These are phyloP conservation scores for Penicillium frequentans DNA, from an alignment of 2,329 filamentous ascomycete genomes.

Conservation along the genomic window DNA sequence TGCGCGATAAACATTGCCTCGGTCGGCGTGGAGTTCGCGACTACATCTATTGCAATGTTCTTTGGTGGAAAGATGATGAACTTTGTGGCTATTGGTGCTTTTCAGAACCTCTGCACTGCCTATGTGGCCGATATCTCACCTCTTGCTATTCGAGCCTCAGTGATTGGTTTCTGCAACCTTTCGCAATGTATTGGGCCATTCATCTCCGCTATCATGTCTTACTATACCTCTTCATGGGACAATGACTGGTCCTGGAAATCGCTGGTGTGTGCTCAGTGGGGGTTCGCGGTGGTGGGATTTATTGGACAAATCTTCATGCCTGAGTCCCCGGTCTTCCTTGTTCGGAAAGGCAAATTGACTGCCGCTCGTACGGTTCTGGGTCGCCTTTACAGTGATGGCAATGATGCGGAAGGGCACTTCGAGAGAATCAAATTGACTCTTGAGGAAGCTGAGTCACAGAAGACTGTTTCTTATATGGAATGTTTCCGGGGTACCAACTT, in stretches of 20 bases:
- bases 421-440: constrained; percentile 2
- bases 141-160: background rate
- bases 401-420: constrained; percentile 4
- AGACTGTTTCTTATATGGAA: background rate
- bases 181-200: constrained; percentile 4
- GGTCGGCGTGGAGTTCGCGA: background rate
- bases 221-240: constrained; percentile 1
- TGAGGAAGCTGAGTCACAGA: constrained; percentile 1
- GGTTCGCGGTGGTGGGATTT: background rate
- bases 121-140: constrained; percentile 3
- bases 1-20: background rate
- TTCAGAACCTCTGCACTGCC: constrained; percentile 2
- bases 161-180: constrained; percentile 3
- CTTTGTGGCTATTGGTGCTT: constrained; percentile 2
- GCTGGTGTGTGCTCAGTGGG: constrained; percentile 2
- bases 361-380: background rate
- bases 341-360: background rate
- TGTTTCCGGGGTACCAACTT: constrained; percentile 6
- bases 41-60: constrained; percentile 2
- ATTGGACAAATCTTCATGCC: constrained; percentile 5
- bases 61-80: constrained; percentile 3
- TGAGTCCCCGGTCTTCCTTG: constrained; percentile 1
- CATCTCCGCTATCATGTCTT: constrained; percentile 4
- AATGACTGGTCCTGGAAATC: constrained; percentile 3
- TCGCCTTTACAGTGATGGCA: background rate